Percentiles rank a stretch among this genome's conserved stretches.
These are phyloP conservation scores for Salix caprea DNA, from an alignment of 345 rosid species.

Conservation along the genomic window DNA sequence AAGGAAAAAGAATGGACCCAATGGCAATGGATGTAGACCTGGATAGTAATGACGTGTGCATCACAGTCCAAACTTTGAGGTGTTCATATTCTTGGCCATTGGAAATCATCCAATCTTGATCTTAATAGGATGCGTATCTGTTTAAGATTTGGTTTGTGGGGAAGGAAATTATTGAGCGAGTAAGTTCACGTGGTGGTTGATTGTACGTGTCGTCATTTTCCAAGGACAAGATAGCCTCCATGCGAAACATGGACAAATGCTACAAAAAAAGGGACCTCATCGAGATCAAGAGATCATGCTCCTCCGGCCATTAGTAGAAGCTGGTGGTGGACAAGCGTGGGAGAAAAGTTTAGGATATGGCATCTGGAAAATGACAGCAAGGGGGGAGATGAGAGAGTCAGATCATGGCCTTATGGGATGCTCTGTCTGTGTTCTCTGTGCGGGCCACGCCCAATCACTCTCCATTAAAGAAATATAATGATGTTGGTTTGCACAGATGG, in stretches of 20 bases:
- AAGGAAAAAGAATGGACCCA: not conserved
- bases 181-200: slow-evolving; percentile 31
- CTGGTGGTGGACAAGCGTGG: slow-evolving; percentile 31
- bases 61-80: slow-evolving; percentile 14
- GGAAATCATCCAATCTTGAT: slow-evolving; percentile 1
- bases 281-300: not conserved
- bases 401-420: slow-evolving; percentile 8
- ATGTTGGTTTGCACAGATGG: not conserved
- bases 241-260: not conserved
- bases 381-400: slow-evolving; percentile 14
- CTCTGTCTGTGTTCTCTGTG: not conserved
- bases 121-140: slow-evolving; percentile 10
- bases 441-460: slow-evolving; percentile 14
- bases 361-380: slow-evolving; percentile 24
- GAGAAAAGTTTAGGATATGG: slow-evolving; percentile 2
- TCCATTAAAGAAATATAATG: not conserved
- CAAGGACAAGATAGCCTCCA: not conserved
- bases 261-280: not conserved
- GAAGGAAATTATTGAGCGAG: slow-evolving; percentile 29
- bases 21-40: slow-evolving; percentile 5
- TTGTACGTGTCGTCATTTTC: slow-evolving; percentile 17
- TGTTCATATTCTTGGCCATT: not conserved
- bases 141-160: slow-evolving; percentile 20
- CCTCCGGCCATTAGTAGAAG: not conserved
- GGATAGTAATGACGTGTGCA: not conserved